Conservation (phyloP, 2,329 filamentous ascomycete species). For the Colletotrichum lini region DNA sequence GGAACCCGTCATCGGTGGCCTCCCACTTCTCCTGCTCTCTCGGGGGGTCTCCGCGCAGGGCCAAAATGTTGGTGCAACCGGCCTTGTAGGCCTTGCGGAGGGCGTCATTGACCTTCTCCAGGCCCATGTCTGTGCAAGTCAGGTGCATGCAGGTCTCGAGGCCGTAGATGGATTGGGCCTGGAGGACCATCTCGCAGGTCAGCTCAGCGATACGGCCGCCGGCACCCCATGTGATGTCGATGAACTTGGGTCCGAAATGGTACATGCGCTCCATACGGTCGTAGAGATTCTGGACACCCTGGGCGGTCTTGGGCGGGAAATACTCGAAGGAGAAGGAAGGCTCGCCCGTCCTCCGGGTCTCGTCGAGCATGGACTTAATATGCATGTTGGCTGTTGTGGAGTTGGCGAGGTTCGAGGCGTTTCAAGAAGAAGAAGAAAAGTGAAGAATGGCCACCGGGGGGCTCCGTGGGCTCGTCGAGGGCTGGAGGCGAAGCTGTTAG, state of each 20-base stretch:
- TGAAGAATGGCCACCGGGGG: conserved; percentile 22
- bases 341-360: conserved; percentile 82
- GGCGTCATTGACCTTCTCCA: conserved; percentile 90
- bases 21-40: conserved; percentile 96
- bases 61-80: conserved; percentile 97
- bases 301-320: conserved; percentile 97
- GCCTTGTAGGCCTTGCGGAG: conserved; percentile 91
- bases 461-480: conserved; percentile 27
- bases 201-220: conserved; percentile 91
- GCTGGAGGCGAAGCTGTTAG: conserved; percentile 20
- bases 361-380: conserved; percentile 90
- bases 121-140: conserved; percentile 98
- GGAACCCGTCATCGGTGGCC: conserved; percentile 87
- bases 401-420: not conserved
- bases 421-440: conserved; percentile 11
- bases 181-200: conserved; percentile 97
- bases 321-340: conserved; percentile 99
- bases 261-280: conserved; percentile 99
- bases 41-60: conserved; percentile 92
- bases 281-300: conserved; percentile 99
- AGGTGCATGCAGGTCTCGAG: conserved; percentile 99
- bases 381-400: conserved; percentile 76
- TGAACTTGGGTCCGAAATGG: conserved; percentile 91
- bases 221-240: conserved; percentile 98
- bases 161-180: conserved; percentile 94